phyloP scores from a whole-genome alignment of 768 basidiomycete species.

The Naganishia vishniacii region DNA sequence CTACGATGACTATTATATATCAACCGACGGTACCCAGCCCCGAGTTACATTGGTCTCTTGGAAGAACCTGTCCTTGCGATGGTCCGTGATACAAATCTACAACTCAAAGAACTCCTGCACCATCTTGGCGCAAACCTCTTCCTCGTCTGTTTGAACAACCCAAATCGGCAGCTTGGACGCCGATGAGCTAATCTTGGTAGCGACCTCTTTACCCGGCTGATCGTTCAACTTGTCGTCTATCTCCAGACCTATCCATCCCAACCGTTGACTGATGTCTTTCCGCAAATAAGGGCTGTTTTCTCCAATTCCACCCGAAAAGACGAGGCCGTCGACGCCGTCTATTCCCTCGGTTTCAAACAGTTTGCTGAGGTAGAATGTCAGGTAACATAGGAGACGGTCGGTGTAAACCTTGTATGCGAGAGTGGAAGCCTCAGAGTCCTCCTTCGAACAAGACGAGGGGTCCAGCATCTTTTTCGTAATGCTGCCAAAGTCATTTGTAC shows the following conservation, averaged over 20 bases:
- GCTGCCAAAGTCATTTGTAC: conserved; percentile 73
- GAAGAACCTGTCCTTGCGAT: not conserved
- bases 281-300: conserved; percentile 66
- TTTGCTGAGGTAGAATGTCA: conserved; percentile 71
- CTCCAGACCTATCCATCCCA: conserved; percentile 62
- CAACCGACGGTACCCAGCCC: no score
- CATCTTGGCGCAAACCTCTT: conserved; percentile 35
- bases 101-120: conserved; percentile 20
- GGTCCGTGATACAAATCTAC: not conserved
- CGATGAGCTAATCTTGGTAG: conserved; percentile 40
- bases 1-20: not conserved
- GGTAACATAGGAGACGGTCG: conserved; percentile 66
- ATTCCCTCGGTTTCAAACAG: conserved; percentile 49
- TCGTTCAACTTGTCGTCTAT: conserved; percentile 56
- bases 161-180: conserved; percentile 44
- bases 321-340: conserved; percentile 61
- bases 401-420: conserved; percentile 74
- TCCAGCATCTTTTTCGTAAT: conserved; percentile 54
- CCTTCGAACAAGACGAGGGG: conserved; percentile 47
- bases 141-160: conserved; percentile 52
- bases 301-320: conserved; percentile 84
- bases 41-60: not conserved
- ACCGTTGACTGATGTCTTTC: conserved; percentile 55
- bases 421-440: conserved; percentile 43
- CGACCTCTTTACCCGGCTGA: conserved; percentile 41